Evolutionary conservation across 208 protist genomes (phyloP), one percentile per base, ranked within the genome.

Genomic region (Crithidia sp.): DNA sequence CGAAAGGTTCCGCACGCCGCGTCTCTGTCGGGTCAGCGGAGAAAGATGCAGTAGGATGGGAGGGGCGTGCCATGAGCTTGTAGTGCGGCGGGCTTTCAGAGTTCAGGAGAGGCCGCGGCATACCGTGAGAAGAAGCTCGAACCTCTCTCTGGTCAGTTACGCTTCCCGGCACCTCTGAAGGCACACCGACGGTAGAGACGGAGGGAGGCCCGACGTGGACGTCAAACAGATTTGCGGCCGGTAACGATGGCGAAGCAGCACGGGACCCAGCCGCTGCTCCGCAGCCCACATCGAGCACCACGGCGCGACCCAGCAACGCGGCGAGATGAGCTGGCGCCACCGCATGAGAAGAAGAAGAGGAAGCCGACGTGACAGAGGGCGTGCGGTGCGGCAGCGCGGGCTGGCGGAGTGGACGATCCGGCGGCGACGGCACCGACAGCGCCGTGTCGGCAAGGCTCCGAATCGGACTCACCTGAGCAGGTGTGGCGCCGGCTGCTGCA

Each of bases 401-500:
- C 2, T 17, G 7, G 53, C 65, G 54, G 3, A 7, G 7, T 12
- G 4, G 64, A 47, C 40, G 47, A n/a, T 41, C 65, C 13, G 55
- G 28, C n/a, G 36, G 71, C 37, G 74, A 79, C 0, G 67, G 67
- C 5, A 74, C 28, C 17, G 74, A 79, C 19, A 60, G 50, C 14
- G 67, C 67, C 16, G 40, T 66, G 61, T 70, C 67, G 56, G 59
- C 9, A 8, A 19, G 41, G 53, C 67, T 79, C 12, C 10, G 67
- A 37, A 79, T 79, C 9, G 67, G 67, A 39, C 74, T 79, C 43
- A 74, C 55, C 4, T 45, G 67, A 3, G 67, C 67, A 2, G 74
- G 50, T 9, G 60, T 74, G 7, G 65, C 65, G 39, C 41, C n/a
- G 12, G 50, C 9, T 19, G 41, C 5, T 14, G 60, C 39, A 17